Percentiles rank a stretch among this genome's conserved stretches.
Evolutionary conservation across 2,329 filamentous ascomycete species (phyloP).

Genomic region (Colletotrichum zoysiae): DNA sequence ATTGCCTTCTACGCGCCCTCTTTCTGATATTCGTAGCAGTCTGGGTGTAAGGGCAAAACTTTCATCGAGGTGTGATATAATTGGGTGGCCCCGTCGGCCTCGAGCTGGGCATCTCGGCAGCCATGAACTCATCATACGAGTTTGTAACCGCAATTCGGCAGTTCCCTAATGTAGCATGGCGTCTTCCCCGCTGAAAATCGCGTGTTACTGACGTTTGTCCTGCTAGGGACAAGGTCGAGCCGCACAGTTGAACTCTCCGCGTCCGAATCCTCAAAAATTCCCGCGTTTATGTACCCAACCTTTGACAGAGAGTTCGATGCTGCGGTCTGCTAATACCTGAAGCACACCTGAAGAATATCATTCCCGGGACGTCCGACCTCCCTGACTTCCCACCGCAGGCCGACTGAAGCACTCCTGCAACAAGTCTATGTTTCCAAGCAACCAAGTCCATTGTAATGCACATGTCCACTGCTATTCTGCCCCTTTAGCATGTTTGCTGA

Average conservation of each 20-base stretch:
- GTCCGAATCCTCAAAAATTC: slow-evolving; percentile 2
- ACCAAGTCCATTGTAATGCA: not conserved
- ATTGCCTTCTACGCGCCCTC: slow-evolving; percentile 5
- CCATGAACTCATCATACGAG: slow-evolving; percentile 39
- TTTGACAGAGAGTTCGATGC: slow-evolving; percentile 1
- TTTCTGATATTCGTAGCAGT: not conserved
- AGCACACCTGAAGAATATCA: not conserved
- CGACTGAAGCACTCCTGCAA: not conserved
- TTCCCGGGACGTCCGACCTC: not conserved
- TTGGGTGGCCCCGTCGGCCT: slow-evolving; percentile 16
- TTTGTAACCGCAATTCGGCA: slow-evolving; percentile 38
- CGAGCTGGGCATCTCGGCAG: slow-evolving; percentile 18
- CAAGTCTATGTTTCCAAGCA: not conserved
- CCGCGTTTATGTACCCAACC: not conserved
- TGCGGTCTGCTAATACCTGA: not conserved
- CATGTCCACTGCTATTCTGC: slow-evolving; percentile 14
- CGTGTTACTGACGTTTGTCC: slow-evolving; percentile 36
- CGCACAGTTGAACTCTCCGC: slow-evolving; percentile 10
- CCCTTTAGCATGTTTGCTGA: slow-evolving; percentile 28
- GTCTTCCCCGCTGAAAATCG: slow-evolving; percentile 31
- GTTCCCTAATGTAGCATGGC: slow-evolving; percentile 36
- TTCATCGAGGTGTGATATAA: slow-evolving; percentile 8
- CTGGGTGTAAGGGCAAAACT: not conserved
- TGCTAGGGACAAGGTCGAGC: slow-evolving; percentile 15
- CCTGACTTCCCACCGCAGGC: not conserved